These are phyloP conservation scores for Cytospora paraplurivora DNA, from an alignment of 2,329 filamentous ascomycete genomes.

Conservation along the genomic window DNA sequence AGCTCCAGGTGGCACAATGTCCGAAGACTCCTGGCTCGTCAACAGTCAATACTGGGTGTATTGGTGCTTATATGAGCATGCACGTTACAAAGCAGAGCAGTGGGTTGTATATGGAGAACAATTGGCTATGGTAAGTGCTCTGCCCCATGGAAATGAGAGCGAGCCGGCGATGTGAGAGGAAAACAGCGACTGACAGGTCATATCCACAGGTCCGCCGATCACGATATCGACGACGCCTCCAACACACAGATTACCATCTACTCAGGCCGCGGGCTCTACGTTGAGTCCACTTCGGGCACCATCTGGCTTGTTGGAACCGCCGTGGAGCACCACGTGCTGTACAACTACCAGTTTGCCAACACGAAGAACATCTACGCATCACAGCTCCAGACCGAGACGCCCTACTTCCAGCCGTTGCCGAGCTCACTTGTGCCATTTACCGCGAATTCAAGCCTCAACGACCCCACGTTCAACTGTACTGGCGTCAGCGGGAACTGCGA, in stretches of 20 bases:
- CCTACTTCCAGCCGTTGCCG: conserved; percentile 70
- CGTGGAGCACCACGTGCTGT: conserved; percentile 65
- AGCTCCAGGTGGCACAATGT: conserved; percentile 68
- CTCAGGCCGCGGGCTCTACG: conserved; percentile 50
- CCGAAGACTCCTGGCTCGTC: conserved; percentile 50
- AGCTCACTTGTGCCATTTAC: conserved; percentile 60
- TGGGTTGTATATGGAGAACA: conserved; percentile 50
- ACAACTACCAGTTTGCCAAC: conserved; percentile 66
- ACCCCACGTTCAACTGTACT: conserved; percentile 55
- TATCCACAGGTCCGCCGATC: conserved; percentile 35
- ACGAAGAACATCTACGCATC: conserved; percentile 65
- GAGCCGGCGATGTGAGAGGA: neutral
- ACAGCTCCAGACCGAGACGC: conserved; percentile 69
- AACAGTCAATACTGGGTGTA: conserved; percentile 37
- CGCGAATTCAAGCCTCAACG: conserved; percentile 42
- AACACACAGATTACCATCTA: conserved; percentile 54
- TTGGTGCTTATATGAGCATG: conserved; percentile 45
- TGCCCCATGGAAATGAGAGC: no score
- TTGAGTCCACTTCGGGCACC: conserved; percentile 48
- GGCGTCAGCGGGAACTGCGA: conserved; percentile 44
- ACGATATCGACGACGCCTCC: conserved; percentile 41
- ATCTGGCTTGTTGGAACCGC: conserved; percentile 67
- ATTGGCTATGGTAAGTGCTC: conserved; percentile 47
- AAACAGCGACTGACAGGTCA: neutral
- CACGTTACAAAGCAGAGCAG: conserved; percentile 42